A percentile compares a stretch with the other conserved stretches of the same genome.
phyloP scores from a whole-genome alignment of 768 basidiomycete genomes.

The Dendrothele bispora region DNA sequence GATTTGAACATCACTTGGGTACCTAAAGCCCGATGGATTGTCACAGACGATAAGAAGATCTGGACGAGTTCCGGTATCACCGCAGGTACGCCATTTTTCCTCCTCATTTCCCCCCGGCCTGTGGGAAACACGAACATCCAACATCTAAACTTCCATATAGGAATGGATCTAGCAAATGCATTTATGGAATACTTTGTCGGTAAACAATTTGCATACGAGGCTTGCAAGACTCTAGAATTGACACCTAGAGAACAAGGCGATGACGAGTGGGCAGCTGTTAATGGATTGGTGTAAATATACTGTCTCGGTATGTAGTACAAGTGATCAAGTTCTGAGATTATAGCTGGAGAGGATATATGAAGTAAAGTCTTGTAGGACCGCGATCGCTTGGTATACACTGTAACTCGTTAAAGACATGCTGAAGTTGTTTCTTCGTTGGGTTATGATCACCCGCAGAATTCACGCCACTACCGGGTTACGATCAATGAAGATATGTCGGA shows the following conservation, averaged over 20 bases:
- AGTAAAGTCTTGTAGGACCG: no score
- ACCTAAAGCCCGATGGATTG: conserved; percentile 36
- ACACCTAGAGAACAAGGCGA: conserved; percentile 19
- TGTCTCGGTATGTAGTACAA: no score
- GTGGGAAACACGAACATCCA: background rate
- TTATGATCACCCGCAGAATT: no score
- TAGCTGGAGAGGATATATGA: no score
- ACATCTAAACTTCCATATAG: conserved; percentile 8
- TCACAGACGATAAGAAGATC: conserved; percentile 33
- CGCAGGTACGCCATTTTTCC: conserved; percentile 25
- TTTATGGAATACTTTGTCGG: conserved; percentile 32
- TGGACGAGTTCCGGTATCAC: conserved; percentile 39
- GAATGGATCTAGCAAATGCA: conserved; percentile 33
- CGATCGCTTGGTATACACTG: no score
- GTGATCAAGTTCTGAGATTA: no score
- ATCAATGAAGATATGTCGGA: no score
- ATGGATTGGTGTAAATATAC: conserved; percentile 23
- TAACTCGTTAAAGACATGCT: no score
- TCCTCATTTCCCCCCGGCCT: background rate
- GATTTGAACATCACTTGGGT: conserved; percentile 30
- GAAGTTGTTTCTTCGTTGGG: no score
- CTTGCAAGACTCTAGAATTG: conserved; percentile 20
- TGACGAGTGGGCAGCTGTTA: conserved; percentile 26
- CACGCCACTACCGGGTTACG: no score
- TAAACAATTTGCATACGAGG: conserved; percentile 8